Base-by-base conservation (phyloP, 2,329 filamentous ascomycete genomes). In the Fusarium haematococcum region DNA sequence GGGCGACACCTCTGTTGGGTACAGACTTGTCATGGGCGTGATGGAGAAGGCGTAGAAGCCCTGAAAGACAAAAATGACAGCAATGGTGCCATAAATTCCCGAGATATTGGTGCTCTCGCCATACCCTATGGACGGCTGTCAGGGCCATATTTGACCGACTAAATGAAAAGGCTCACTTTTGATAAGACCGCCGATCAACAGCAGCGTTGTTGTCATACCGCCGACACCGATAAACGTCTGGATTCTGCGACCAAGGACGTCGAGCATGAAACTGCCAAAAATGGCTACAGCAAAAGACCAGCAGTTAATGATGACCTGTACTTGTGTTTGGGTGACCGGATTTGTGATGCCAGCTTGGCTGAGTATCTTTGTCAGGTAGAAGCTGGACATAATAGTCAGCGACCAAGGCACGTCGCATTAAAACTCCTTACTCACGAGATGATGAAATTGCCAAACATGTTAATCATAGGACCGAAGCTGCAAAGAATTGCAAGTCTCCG, bases 71-170 rank as follows among this genome's bases (percentile, higher is more conserved):
- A 82, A 83, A 16, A 82, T 80, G 9, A 80, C 71, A 1, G 80
- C 80, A 23, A 83, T 81, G 2, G 82, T 84, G 25, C 82, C 82
- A 56, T 85, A 86, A 18, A 85, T 81, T 7, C 80, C 84, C 7
- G 83, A 81, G 8, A 76, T 80, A 68, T 85, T 80, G 1, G 77
- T 80, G 37, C 81, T 83, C 11, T 62, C 78, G 6, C 50, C 50
- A 18, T 54, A 54, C 4, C 25, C 50, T 54, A 6, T 13, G 10
- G 18, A 14, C 18, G 13, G 30, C 48, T n/a, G 25, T 52, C 16
- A 52, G 25, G 8, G 9, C 14, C 48, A 52, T 32, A 9, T 7
- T 52, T n/a, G 5, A 43, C 13, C 11, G n/a, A 52, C 16, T 16
- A 32, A 5, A 32, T 32, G 16, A 25, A 18, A 10, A 3, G 74